Conservation (phyloP, 2,329 filamentous ascomycete species). For the Venturia effusa region DNA sequence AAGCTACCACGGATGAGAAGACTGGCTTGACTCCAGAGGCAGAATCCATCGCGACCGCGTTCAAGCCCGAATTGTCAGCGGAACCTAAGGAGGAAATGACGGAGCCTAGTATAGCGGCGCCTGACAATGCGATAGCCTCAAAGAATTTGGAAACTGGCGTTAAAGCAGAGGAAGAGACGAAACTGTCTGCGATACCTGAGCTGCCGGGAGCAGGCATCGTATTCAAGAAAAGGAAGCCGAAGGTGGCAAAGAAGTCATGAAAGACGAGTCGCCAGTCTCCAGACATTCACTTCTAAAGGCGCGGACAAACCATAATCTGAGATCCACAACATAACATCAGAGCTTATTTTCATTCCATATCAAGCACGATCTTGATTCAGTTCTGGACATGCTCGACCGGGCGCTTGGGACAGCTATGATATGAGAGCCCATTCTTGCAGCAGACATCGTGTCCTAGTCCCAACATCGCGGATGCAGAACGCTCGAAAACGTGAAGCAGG, state of each 20-base stretch:
- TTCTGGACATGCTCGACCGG: not conserved
- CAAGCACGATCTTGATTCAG: not conserved
- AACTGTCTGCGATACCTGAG: slow-evolving; percentile 9
- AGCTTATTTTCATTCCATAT: not conserved
- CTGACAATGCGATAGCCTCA: not conserved
- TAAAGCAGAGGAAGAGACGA: slow-evolving; percentile 9
- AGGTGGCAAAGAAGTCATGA: slow-evolving; percentile 6
- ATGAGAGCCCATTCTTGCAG: not conserved
- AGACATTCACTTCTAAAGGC: not conserved
- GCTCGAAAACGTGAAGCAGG: not conserved
- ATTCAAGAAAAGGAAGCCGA: slow-evolving; percentile 14
- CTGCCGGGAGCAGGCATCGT: slow-evolving; percentile 11
- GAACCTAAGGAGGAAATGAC: slow-evolving; percentile 8
- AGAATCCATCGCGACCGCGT: slow-evolving; percentile 16
- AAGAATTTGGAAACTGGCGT: not conserved
- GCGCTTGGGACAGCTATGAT: not conserved
- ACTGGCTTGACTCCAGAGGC: slow-evolving; percentile 34
- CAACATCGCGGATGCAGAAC: not conserved
- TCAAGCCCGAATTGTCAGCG: not conserved
- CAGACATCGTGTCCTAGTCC: not conserved
- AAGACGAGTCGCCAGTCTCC: not conserved
- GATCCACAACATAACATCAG: not conserved
- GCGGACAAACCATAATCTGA: not conserved
- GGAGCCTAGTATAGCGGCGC: not conserved
- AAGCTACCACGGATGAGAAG: slow-evolving; percentile 34